Evolutionary conservation across 148 eudicot genomes (phyloP).

Genomic region (Chenopodium berlandieri): DNA sequence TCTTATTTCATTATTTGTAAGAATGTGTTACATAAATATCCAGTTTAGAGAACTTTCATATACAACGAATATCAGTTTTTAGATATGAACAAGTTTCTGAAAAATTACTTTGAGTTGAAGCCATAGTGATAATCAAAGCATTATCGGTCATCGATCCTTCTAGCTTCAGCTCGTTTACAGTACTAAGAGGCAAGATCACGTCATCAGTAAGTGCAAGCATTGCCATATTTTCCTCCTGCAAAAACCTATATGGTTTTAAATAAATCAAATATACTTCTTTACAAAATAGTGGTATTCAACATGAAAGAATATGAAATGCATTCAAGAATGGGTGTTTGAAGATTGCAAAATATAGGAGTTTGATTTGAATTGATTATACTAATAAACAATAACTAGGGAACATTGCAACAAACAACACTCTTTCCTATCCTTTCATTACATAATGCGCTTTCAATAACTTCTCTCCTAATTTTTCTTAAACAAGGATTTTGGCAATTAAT

Average conservation of each 20-base stretch:
- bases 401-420: too few relatives aligned
- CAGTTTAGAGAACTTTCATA: neutral
- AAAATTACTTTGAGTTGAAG: conserved; percentile 27
- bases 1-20: neutral
- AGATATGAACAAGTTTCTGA: neutral
- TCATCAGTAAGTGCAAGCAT: conserved; percentile 36
- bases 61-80: neutral
- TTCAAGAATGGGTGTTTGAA: too few relatives aligned
- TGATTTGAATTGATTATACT: too few relatives aligned
- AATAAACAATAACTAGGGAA: too few relatives aligned
- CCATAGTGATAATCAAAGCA: conserved; percentile 31
- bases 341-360: too few relatives aligned
- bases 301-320: too few relatives aligned
- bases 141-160: conserved; percentile 16
- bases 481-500: too few relatives aligned
- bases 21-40: neutral
- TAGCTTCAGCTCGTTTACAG: conserved; percentile 13
- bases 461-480: too few relatives aligned
- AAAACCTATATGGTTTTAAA: neutral
- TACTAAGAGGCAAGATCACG: conserved; percentile 24
- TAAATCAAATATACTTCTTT: neutral
- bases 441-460: too few relatives aligned
- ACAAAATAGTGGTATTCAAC: neutral
- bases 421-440: too few relatives aligned
- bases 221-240: conserved; percentile 33